phyloP scores from a whole-genome alignment of 345 rosid genomes.

The Hirschfeldia incana region DNA sequence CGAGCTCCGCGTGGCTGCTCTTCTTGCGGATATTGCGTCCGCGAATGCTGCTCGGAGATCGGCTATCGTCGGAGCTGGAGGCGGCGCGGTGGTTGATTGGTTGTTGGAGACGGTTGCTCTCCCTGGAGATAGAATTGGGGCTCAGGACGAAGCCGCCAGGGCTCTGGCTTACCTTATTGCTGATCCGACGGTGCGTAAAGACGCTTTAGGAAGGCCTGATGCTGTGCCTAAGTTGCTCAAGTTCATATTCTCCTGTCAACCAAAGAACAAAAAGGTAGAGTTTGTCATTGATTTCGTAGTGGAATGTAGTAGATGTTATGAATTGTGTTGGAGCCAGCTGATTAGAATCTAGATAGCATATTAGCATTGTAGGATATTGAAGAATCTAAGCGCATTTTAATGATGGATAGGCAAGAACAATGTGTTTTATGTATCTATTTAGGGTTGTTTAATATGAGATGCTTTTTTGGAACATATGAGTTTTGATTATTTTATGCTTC shows the following conservation, averaged over 20 bases:
- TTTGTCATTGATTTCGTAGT: not conserved
- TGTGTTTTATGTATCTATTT: slow-evolving; percentile 1
- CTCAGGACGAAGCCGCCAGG: slow-evolving; percentile 95
- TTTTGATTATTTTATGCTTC: slow-evolving; percentile 42
- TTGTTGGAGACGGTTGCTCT: slow-evolving; percentile 77
- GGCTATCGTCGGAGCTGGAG: slow-evolving; percentile 82
- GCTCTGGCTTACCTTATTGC: slow-evolving; percentile 88
- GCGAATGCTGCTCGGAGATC: slow-evolving; percentile 78
- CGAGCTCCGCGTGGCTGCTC: slow-evolving; percentile 83
- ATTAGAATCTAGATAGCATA: slow-evolving; percentile 7
- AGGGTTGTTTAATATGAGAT: not conserved
- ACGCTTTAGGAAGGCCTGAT: slow-evolving; percentile 78
- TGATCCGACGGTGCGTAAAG: slow-evolving; percentile 68
- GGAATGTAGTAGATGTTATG: not conserved
- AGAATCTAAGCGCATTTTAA: not conserved
- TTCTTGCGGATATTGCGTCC: slow-evolving; percentile 85
- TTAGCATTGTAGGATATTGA: slow-evolving; percentile 17
- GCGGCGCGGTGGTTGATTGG: slow-evolving; percentile 95
- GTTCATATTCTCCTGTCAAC: slow-evolving; percentile 88
- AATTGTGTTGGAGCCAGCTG: not conserved
- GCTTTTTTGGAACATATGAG: slow-evolving; percentile 17
- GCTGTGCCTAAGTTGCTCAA: slow-evolving; percentile 78
- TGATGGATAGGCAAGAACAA: not conserved
- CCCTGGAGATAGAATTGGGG: slow-evolving; percentile 56
- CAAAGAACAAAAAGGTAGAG: slow-evolving; percentile 73